Conservation (phyloP, 176 grass and related monocot genomes). For the Stipa capillata region DNA sequence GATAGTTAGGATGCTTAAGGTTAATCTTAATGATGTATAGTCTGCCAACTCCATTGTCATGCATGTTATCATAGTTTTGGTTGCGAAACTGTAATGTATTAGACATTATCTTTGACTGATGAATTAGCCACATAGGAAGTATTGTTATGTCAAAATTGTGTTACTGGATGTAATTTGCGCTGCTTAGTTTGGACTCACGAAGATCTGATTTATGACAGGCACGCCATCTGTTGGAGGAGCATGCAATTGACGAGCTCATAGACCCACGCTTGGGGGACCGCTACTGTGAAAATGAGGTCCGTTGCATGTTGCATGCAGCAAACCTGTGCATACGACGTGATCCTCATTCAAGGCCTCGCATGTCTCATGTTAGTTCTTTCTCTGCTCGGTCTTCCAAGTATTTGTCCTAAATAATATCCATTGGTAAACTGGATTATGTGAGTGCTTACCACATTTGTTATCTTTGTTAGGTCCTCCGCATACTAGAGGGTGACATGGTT, state of each 20-base stretch:
- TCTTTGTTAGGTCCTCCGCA: constrained; percentile 68
- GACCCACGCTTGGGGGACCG: constrained; percentile 63
- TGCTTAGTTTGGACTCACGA: background rate
- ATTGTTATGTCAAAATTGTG: background rate
- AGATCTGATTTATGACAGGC: constrained; percentile 39
- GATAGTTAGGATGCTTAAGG: background rate
- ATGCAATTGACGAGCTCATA: constrained; percentile 53
- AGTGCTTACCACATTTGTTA: background rate
- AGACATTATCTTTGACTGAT: no score
- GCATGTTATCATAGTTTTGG: background rate
- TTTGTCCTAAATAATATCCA: background rate
- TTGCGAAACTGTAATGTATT: background rate
- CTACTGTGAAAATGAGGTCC: constrained; percentile 69
- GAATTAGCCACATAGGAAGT: background rate
- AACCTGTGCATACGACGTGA: constrained; percentile 83
- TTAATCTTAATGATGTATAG: background rate
- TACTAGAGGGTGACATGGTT: constrained; percentile 81
- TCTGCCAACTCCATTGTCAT: background rate
- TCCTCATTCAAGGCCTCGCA: constrained; percentile 85
- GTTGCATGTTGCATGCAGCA: constrained; percentile 85
- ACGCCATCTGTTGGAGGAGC: constrained; percentile 63
- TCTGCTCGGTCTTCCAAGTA: background rate
- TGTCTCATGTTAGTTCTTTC: constrained; percentile 74
- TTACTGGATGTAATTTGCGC: background rate
- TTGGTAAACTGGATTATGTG: background rate